Evolutionary conservation across 139 green algal genomes (phyloP), one percentile per base, ranked within the genome.

Genomic region (Coelastrella sp.): DNA sequence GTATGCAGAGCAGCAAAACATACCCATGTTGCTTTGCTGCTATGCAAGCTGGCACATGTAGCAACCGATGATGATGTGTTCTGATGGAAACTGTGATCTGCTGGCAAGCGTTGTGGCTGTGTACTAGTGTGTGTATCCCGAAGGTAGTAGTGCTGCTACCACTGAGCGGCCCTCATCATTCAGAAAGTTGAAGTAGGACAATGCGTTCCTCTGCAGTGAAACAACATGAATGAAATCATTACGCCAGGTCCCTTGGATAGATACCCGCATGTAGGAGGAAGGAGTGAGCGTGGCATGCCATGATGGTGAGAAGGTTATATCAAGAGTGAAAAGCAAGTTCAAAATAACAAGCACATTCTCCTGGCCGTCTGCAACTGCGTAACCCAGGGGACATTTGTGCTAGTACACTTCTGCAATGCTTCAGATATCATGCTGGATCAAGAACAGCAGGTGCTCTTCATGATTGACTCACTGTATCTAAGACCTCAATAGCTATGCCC

Each of bases 161-260:
- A 95, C 93, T 40, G 89, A 82, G 0, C 93, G 87, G 6, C 93
- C 93, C 57, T 96, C 93, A 82, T 96, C 91, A 73, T 96, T 96
- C 11, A 96, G 79, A 38, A 96, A 89, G 69, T 96, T 96, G 88
- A 96, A 96, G 21, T 91, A 92, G 15, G 91, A 88, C 2, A 93
- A 88, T 1, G 92, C 93, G 75, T 96, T 96, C 30, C 86, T 81
- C 91, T 94, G 89, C 76, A 83, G 27, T 32, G 41, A n/a, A 19
- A 78, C n/a, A 27, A 64, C 32, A 41, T 27, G 74, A 45, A 79
- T 1, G 5, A 79, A 34, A 43, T n/a, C n/a, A n/a, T n/a, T n/a
- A n/a, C n/a, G n/a, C n/a, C n/a, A n/a, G n/a, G n/a, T n/a, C n/a
- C n/a, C n/a, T 57, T 13, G 0, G 15, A 57, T 23, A 23, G 1